Conservation (phyloP, 2,329 filamentous ascomycete species). For the Hirsutella rhossiliensis region DNA sequence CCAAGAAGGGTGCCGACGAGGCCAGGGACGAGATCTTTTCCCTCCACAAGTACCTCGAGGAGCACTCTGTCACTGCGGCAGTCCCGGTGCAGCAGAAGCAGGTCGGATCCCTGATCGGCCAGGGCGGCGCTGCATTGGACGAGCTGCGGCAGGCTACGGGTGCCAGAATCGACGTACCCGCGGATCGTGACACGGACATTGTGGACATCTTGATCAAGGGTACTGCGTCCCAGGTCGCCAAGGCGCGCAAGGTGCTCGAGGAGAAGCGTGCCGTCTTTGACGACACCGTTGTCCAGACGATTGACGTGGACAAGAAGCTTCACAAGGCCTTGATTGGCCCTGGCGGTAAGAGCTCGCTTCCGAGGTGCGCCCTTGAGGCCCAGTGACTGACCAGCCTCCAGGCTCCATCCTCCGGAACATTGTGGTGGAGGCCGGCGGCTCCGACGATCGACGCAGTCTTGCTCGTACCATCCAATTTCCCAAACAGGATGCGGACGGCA, state of each 20-base stretch:
- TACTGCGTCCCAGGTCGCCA: slow-evolving; percentile 79
- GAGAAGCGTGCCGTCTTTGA: slow-evolving; percentile 82
- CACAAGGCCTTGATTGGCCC: slow-evolving; percentile 83
- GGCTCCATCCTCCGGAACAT: slow-evolving; percentile 79
- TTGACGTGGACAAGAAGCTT: slow-evolving; percentile 90
- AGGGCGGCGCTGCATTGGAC: slow-evolving; percentile 83
- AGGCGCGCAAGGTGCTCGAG: slow-evolving; percentile 81
- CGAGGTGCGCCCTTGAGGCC: background rate
- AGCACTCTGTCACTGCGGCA: slow-evolving; percentile 69
- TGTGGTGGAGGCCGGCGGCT: slow-evolving; percentile 77
- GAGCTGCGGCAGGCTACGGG: slow-evolving; percentile 74
- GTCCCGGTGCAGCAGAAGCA: slow-evolving; percentile 85
- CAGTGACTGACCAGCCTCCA: slow-evolving; percentile 20
- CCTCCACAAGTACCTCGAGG: slow-evolving; percentile 77
- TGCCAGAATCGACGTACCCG: slow-evolving; percentile 84
- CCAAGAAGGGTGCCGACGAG: slow-evolving; percentile 84
- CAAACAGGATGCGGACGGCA: slow-evolving; percentile 71
- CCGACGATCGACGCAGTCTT: slow-evolving; percentile 70
- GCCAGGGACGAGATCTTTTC: slow-evolving; percentile 85
- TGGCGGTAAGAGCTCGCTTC: slow-evolving; percentile 51
- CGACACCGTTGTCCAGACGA: slow-evolving; percentile 69
- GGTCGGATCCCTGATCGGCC: slow-evolving; percentile 85
- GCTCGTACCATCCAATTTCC: slow-evolving; percentile 92
- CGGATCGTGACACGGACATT: slow-evolving; percentile 58
- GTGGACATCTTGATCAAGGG: slow-evolving; percentile 89